Conservation (phyloP, 1,284 basidiomycete species). For the Melampsora larici-populina region DNA sequence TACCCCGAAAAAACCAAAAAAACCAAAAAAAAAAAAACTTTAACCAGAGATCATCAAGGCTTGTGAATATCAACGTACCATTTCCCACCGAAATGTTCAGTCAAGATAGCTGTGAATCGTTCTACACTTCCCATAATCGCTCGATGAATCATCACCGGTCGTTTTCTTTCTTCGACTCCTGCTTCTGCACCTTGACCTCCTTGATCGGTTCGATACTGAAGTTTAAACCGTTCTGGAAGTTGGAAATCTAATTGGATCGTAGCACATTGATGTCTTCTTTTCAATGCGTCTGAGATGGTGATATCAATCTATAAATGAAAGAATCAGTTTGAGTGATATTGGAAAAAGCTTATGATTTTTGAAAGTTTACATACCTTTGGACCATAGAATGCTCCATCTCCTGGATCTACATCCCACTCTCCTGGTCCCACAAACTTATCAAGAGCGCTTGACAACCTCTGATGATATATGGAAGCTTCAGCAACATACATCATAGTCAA, state of each 20-base stretch:
- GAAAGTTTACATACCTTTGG: conserved; percentile 48
- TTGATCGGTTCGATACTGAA: conserved; percentile 76
- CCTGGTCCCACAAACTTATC: conserved; percentile 77
- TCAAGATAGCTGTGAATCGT: conserved; percentile 94
- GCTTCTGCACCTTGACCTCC: conserved; percentile 53
- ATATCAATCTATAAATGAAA: conserved; percentile 74
- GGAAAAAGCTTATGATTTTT: not conserved
- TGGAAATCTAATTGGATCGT: conserved; percentile 99
- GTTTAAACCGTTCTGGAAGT: conserved; percentile 93
- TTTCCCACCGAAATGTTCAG: conserved; percentile 95
- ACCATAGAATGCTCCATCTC: conserved; percentile 75
- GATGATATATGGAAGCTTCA: conserved; percentile 34
- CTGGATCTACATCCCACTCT: conserved; percentile 89
- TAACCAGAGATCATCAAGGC: no score
- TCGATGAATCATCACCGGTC: conserved; percentile 98
- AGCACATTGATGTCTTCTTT: conserved; percentile 93
- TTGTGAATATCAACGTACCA: conserved; percentile 62
- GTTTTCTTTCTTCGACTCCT: conserved; percentile 58
- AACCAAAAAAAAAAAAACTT: not conserved
- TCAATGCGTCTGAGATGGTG: conserved; percentile 87
- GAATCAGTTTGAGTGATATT: not conserved
- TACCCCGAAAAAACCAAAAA: conserved; percentile 46
- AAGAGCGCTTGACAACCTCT: conserved; percentile 81
- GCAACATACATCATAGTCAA: not conserved
- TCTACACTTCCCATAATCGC: conserved; percentile 93